These are phyloP conservation scores for Teratosphaeria gauchensis DNA, from an alignment of 2,329 filamentous ascomycete genomes.

Conservation along the genomic window DNA sequence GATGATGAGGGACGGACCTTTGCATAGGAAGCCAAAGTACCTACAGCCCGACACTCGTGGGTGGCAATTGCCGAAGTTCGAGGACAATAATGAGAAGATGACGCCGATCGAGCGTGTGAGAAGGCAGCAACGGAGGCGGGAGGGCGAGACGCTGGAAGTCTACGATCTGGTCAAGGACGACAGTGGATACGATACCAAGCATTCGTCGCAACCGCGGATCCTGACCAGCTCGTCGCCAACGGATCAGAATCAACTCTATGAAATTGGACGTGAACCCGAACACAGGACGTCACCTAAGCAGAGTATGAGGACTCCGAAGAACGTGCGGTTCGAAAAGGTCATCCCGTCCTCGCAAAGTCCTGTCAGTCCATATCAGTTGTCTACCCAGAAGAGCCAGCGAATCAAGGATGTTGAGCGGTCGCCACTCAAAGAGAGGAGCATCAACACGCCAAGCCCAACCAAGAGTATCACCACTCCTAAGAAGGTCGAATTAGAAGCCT, in stretches of 20 bases:
- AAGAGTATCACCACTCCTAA: background rate
- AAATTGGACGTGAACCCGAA: background rate
- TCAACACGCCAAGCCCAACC: slow-evolving; percentile 5
- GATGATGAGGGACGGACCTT: background rate
- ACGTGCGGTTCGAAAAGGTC: slow-evolving; percentile 3
- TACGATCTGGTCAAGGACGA: slow-evolving; percentile 1
- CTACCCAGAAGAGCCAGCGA: slow-evolving; percentile 3
- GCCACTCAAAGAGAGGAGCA: slow-evolving; percentile 10
- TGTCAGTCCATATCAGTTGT: slow-evolving; percentile 8
- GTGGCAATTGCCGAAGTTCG: background rate
- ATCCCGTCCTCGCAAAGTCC: slow-evolving; percentile 17
- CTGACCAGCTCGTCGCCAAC: slow-evolving; percentile 1
- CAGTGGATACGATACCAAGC: slow-evolving; percentile 2
- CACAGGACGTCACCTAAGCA: background rate
- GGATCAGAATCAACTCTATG: background rate
- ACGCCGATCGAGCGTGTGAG: slow-evolving; percentile 1
- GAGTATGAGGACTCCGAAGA: slow-evolving; percentile 8
- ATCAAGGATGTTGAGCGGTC: slow-evolving; percentile 1
- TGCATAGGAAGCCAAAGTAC: background rate
- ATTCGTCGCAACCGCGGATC: background rate
- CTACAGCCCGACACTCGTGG: background rate
- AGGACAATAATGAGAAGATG: background rate
- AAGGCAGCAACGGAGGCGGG: background rate
- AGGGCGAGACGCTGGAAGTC: background rate
- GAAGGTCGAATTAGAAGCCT: background rate